phyloP scores from a whole-genome alignment of 2,329 filamentous ascomycete species.

The Pseudogymnoascus sp. region DNA sequence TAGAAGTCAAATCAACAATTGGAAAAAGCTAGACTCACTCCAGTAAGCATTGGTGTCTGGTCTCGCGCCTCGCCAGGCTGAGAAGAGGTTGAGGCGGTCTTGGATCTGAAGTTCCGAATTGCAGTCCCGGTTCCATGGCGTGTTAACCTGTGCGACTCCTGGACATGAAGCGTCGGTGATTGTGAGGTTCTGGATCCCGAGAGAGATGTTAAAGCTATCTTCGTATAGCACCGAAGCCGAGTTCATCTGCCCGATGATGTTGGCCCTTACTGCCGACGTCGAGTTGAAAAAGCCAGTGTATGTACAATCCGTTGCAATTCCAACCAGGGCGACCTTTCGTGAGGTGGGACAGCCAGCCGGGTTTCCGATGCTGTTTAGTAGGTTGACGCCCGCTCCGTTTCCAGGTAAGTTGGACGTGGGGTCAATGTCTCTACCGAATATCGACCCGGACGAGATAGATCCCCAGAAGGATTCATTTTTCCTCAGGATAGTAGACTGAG shows the following conservation, averaged over 20 bases:
- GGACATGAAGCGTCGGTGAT: constrained; percentile 71
- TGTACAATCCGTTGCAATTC: constrained; percentile 86
- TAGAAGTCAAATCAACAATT: constrained; percentile 52
- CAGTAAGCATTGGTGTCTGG: constrained; percentile 83
- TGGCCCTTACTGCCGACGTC: constrained; percentile 54
- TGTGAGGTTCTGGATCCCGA: constrained; percentile 79
- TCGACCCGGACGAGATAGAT: constrained; percentile 49
- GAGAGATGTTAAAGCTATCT: constrained; percentile 84
- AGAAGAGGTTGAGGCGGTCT: constrained; percentile 78
- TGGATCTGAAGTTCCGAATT: constrained; percentile 54
- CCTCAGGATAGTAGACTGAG: constrained; percentile 27
- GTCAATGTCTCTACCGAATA: constrained; percentile 70
- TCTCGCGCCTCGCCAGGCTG: constrained; percentile 71
- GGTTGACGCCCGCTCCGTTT: constrained; percentile 71
- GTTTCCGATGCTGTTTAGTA: constrained; percentile 69
- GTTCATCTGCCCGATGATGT: constrained; percentile 79
- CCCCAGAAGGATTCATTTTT: constrained; percentile 47
- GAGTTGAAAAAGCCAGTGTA: constrained; percentile 68
- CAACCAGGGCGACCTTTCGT: constrained; percentile 84
- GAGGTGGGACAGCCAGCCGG: constrained; percentile 78
- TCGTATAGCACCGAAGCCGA: constrained; percentile 82
- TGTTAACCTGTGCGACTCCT: constrained; percentile 51
- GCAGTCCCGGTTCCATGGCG: constrained; percentile 80
- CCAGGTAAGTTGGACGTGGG: constrained; percentile 50
- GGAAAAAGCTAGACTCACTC: constrained; percentile 67